Evolutionary conservation across 1,139 yeast species (phyloP).

Genomic region (Kurtzmaniella quercitrusa): DNA sequence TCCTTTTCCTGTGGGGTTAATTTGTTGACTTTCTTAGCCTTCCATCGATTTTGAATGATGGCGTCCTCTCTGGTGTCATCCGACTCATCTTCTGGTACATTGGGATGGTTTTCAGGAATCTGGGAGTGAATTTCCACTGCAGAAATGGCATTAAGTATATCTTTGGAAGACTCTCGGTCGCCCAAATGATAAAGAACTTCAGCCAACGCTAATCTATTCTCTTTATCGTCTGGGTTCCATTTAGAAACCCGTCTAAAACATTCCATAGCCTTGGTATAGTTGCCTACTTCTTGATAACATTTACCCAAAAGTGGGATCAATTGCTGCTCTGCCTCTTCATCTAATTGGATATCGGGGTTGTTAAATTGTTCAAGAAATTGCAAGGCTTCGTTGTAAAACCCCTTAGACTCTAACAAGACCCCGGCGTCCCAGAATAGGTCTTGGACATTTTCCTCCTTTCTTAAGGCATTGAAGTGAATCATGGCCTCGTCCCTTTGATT

Average conservation of each 20-base stretch:
- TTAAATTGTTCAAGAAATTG: constrained; percentile 37
- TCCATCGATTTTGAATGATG: constrained; percentile 23
- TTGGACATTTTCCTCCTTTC: constrained; percentile 55
- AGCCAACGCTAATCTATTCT: constrained; percentile 72
- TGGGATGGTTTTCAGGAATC: background rate
- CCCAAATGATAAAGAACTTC: constrained; percentile 77
- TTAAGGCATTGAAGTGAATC: constrained; percentile 58
- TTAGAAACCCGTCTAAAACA: constrained; percentile 57
- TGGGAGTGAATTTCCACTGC: constrained; percentile 2
- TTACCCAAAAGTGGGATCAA: constrained; percentile 65
- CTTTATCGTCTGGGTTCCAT: constrained; percentile 61
- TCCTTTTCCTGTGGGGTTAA: constrained; percentile 53
- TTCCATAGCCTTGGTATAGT: constrained; percentile 63
- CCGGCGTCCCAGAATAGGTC: constrained; percentile 83
- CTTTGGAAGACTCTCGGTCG: constrained; percentile 57
- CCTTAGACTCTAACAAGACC: constrained; percentile 61
- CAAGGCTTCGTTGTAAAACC: constrained; percentile 69
- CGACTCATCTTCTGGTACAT: constrained; percentile 6
- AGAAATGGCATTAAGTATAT: background rate
- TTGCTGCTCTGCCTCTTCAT: constrained; percentile 44
- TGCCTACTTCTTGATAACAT: constrained; percentile 72
- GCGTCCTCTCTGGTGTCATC: constrained; percentile 11
- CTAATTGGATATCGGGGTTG: constrained; percentile 27
- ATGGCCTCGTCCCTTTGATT: constrained; percentile 68
- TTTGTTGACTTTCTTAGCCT: constrained; percentile 21